Base-by-base conservation (phyloP, 2,329 filamentous ascomycete genomes). In the Aspergillus texensis region DNA sequence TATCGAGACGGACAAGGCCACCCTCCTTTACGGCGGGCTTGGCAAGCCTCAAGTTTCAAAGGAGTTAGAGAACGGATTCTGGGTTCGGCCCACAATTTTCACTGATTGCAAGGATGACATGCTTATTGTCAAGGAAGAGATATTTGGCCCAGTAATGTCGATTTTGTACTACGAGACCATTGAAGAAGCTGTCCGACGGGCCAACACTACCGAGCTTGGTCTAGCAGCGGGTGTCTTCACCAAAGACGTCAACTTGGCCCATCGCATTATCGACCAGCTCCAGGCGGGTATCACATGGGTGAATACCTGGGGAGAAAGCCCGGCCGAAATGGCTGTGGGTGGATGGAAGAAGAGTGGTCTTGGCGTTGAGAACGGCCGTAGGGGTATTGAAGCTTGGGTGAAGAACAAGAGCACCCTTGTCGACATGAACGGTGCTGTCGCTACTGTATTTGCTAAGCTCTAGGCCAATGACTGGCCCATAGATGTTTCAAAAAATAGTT, bases 341-440 rank as follows among this genome's bases (percentile, higher is more conserved):
- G 93, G 93, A 0, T 96, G 93, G 93, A 96, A 96, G 82, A 85
- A 91, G 84, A 96, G 92, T 74, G 93, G 93, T 39, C 80, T 96
- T 11, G 93, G 93, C 0, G 89, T 96, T 1, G 93, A 96, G 83
- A 97, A 97, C 76, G 93, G 93, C 4, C 83, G 88, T 63, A 87
- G 86, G 71, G 93, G 93, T 0, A 84, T 97, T 60, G 89, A 91
- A 77, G 90, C 91, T 4, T 97, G 93, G 89, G 86, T 93, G 58
- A 84, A 88, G 79, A 95, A 94, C 71, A 96, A 95, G 84, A 96
- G 92, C 78, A 96, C 92, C 1, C 78, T 96, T 34, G 89, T 96
- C 2, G 93, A 96, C 77, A 91, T 94, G 84, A 87, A 88, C 48
- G 90, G 90, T 39, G 83, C 77, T 65, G 90, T 89, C 62, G 86